Evolutionary conservation across 2,329 filamentous ascomycete genomes (phyloP), one percentile per base, ranked within the genome.

Genomic region (Penicillium sp.): DNA sequence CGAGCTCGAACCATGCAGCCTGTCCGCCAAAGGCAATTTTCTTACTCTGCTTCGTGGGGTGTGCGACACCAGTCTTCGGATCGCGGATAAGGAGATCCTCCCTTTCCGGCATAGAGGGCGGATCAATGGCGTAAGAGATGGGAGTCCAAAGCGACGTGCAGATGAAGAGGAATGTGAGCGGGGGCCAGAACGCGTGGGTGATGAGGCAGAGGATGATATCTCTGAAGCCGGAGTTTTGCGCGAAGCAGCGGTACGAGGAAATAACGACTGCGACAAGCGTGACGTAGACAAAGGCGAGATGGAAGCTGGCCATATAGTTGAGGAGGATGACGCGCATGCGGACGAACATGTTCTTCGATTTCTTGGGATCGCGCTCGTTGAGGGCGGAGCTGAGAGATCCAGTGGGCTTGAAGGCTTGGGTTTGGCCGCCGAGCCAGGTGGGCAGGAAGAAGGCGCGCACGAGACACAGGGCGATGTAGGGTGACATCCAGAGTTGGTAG

Each of bases 171-270:
- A 80, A 83, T 0, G 79, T 77, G 36, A 83, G 59, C 0, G 81
- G 81, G 5, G 80, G 80, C 81, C 81, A 84, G 67, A 79, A 80
- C 11, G 79, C 80, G 61, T 83, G 80, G 0, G 80, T 82, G 34
- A 84, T 62, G 3, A 85, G 69, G 56, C 75, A 76, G 40, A 78
- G 60, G 13, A 82, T 68, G n/a, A 75, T 66, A 9, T 72, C 69
- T 54, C 66, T 66, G 29, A 68, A 64, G 4, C 64, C 61, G 16
- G 68, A 59, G 19, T 74, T 64, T 13, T 69, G 59, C 30, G 69
- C 62, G 57, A 79, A 75, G 63, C 75, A 78, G 50, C 76, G 76
- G 66, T 77, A 80, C 5, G 74, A 74, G 2, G 76, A 77, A 41
- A 78, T 60, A 6, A 72, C 71, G 29, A 80, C 77, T 2, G 72